A percentile compares a stretch with the other conserved stretches of the same genome.
These are phyloP conservation scores for Brassica cretica DNA, from an alignment of 345 rosid species.

Conservation along the genomic window DNA sequence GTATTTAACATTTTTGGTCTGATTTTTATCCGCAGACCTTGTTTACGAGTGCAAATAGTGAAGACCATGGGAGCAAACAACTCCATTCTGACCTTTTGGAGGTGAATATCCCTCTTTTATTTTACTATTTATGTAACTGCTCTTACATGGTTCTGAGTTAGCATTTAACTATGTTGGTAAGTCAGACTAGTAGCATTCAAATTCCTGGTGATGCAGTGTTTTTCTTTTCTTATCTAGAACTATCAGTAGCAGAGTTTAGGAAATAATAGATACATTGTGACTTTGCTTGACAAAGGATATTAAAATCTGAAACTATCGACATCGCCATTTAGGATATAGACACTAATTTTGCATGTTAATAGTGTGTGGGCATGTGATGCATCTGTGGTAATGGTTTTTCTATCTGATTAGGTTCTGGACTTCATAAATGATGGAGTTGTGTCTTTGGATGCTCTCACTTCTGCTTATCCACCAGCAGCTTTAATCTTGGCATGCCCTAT, in stretches of 20 bases:
- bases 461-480: constrained; percentile 70
- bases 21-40: constrained; percentile 48
- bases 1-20: background rate
- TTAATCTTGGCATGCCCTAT: constrained; percentile 65
- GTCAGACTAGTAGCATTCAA: constrained; percentile 9
- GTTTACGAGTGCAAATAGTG: constrained; percentile 49
- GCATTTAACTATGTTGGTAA: constrained; percentile 4
- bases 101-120: constrained; percentile 39
- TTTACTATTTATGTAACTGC: background rate
- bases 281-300: background rate
- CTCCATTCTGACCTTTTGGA: constrained; percentile 71
- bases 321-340: background rate
- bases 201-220: background rate
- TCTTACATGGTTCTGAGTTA: background rate
- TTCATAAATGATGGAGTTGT: constrained; percentile 91
- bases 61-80: constrained; percentile 43
- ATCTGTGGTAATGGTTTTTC: constrained; percentile 11
- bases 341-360: background rate
- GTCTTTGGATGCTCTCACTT: constrained; percentile 79
- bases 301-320: background rate
- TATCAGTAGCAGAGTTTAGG: background rate
- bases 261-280: constrained; percentile 8
- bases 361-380: background rate
- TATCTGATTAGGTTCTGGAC: constrained; percentile 77
- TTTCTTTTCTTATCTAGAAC: background rate